A percentile compares a stretch with the other conserved stretches of the same genome.
Conservation (phyloP, 2,329 filamentous ascomycete genomes). For the Fusarium solani-melongenae region DNA sequence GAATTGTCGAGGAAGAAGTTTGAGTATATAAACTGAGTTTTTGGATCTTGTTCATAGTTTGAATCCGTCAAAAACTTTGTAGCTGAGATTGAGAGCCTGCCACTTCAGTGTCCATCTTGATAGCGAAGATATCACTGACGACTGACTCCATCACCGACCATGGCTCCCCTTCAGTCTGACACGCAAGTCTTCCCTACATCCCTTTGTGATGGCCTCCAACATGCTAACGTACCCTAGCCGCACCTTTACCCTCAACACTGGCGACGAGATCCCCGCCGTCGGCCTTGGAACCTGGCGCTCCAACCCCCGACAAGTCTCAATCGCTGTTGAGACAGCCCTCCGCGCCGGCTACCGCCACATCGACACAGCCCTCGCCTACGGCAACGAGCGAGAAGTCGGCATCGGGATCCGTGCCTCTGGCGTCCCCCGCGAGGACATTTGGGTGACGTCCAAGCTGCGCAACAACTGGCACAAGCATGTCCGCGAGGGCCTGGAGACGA, state of each 20-base stretch:
- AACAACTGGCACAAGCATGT: constrained; percentile 82
- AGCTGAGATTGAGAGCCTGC: neutral
- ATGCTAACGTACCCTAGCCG: constrained; percentile 22
- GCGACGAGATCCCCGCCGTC: constrained; percentile 80
- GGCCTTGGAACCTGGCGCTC: constrained; percentile 87
- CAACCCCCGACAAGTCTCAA: constrained; percentile 72
- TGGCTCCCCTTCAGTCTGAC: constrained; percentile 22
- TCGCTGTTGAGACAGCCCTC: constrained; percentile 78
- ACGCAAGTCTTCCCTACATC: neutral
- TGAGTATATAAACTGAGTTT: neutral
- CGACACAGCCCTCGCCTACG: constrained; percentile 81
- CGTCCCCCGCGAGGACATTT: constrained; percentile 74
- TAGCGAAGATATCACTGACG: neutral
- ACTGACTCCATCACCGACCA: neutral
- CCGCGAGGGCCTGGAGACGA: constrained; percentile 68
- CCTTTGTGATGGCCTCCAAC: neutral
- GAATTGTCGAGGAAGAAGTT: neutral
- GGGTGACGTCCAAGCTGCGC: constrained; percentile 84
- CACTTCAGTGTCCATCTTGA: neutral
- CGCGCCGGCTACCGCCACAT: constrained; percentile 78
- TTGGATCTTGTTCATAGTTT: neutral
- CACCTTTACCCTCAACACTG: constrained; percentile 78
- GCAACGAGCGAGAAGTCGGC: constrained; percentile 78
- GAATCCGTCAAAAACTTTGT: neutral
- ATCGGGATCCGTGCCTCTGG: constrained; percentile 72